These are phyloP conservation scores for Globisporangium irregulare DNA, from an alignment of 352 stramenopile genomes.

Conservation along the genomic window DNA sequence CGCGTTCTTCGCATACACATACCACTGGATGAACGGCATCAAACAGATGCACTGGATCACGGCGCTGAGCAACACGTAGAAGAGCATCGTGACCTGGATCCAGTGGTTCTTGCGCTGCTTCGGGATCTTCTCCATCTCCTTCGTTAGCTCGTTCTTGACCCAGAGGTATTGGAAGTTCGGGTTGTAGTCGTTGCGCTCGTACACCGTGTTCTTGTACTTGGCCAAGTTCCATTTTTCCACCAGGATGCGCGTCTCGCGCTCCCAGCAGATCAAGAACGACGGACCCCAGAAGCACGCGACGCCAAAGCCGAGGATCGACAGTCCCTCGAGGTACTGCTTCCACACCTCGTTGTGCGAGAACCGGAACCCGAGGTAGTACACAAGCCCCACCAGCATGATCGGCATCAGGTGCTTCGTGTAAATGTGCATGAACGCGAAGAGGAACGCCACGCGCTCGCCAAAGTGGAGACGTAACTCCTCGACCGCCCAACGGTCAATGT, in stretches of 20 bases:
- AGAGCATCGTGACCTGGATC: slow-evolving; percentile 85
- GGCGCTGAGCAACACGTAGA: slow-evolving; percentile 74
- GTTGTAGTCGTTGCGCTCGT: slow-evolving; percentile 86
- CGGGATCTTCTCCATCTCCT: slow-evolving; percentile 87
- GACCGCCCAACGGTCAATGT: slow-evolving; percentile 83
- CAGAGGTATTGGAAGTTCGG: slow-evolving; percentile 84
- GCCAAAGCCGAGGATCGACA: slow-evolving; percentile 64
- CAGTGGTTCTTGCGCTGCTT: slow-evolving; percentile 82
- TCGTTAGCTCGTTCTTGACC: slow-evolving; percentile 83
- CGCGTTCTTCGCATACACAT: slow-evolving; percentile 87
- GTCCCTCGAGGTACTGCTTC: slow-evolving; percentile 69
- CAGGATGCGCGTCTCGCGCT: slow-evolving; percentile 82
- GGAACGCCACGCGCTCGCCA: slow-evolving; percentile 84
- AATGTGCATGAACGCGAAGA: slow-evolving; percentile 90
- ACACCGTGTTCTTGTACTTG: slow-evolving; percentile 89
- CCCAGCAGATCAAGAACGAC: slow-evolving; percentile 81
- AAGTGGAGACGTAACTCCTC: slow-evolving; percentile 87
- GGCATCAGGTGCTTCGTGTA: slow-evolving; percentile 86
- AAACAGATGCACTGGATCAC: slow-evolving; percentile 80
- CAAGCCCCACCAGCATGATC: slow-evolving; percentile 52
- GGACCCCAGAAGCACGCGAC: slow-evolving; percentile 82
- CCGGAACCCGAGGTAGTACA: slow-evolving; percentile 80
- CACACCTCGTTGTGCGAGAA: slow-evolving; percentile 56
- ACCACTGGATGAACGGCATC: slow-evolving; percentile 88
- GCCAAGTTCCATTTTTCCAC: slow-evolving; percentile 87